Base-by-base conservation (phyloP, 2,329 filamentous ascomycete species). In the Talaromyces sp. region DNA sequence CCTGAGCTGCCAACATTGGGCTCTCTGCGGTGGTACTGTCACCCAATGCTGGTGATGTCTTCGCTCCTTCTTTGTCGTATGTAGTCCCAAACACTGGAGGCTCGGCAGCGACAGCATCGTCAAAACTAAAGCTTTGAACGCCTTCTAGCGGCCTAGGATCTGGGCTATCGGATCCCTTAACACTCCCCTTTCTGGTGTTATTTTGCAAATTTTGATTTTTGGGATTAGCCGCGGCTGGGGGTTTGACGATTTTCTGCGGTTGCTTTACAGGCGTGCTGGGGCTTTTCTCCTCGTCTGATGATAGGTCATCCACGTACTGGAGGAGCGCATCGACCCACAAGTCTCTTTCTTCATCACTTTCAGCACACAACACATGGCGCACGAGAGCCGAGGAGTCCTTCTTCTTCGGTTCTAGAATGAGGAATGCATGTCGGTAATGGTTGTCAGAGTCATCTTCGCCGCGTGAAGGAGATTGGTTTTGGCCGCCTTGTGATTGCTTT, bases 361-460 rank as follows among this genome's bases (percentile, higher is more conserved):
- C 95, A 0, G 95, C 93, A 73, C 95, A 99, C 19, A 99, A 81
- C 0, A 99, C 93, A 73, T 99, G 95, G 66, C 93, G 91, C 27
- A 97, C 91, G 58, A 93, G 84, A 67, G 90, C 92, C 25, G 83
- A 88, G 0, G 92, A 92, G 71, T 99, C 95, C 75, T 96, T 98
- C 75, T 92, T 92, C 80, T 99, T 99, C 1, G 93, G 93, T 72
- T 99, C 95, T 58, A 98, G 75, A 59, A 99, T 90, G 53, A 98
- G 81, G 78, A 99, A 99, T 0, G 95, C 95, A 77, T 99, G 95
- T 6, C 95, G 89, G 73, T 96, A 99, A 73, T 98, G 92, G 70
- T 96, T 96, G 63, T 98, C 95, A 55, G 86, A 79, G 59, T 96
- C 92, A 52, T 96, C 92, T 19, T 85, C 82, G 25, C 64, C 66